Percentiles rank a stretch among this genome's conserved stretches.
Evolutionary conservation across 495 filamentous ascomycete species (phyloP).

Genomic region (Recurvomyces mirabilis): DNA sequence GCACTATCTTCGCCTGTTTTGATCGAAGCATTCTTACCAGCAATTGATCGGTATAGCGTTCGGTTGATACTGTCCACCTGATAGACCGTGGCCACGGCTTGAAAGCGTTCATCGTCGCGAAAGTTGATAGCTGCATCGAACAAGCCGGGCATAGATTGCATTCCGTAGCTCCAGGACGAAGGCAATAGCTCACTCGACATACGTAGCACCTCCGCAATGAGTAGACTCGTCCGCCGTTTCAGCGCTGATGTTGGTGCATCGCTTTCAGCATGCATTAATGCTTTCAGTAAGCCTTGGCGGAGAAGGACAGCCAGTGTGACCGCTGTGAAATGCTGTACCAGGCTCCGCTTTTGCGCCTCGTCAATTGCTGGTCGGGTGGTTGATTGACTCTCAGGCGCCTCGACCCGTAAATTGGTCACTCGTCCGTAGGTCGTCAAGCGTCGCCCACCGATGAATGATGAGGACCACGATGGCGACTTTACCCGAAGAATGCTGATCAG

Average conservation of each 20-base stretch:
- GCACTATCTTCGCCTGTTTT: conserved; percentile 28
- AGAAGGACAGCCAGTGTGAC: conserved; percentile 79
- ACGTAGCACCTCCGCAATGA: conserved; percentile 83
- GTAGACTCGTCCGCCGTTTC: conserved; percentile 76
- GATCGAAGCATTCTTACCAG: conserved; percentile 17
- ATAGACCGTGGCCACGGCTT: conserved; percentile 78
- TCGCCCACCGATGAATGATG: conserved; percentile 84
- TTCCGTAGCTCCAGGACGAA: conserved; percentile 57
- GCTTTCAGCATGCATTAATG: conserved; percentile 53
- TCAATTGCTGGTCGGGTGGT: conserved; percentile 41
- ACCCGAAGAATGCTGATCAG: conserved; percentile 86
- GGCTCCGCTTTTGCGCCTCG: conserved; percentile 59
- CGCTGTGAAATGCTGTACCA: conserved; percentile 87
- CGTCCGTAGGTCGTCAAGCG: conserved; percentile 85
- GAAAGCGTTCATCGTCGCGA: conserved; percentile 56
- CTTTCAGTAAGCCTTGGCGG: conserved; percentile 64
- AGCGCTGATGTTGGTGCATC: conserved; percentile 62
- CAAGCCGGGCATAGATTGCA: conserved; percentile 77
- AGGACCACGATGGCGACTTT: conserved; percentile 92
- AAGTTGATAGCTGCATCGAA: conserved; percentile 65
- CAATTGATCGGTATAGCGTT: conserved; percentile 73
- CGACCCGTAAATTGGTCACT: conserved; percentile 73
- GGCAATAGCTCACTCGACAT: conserved; percentile 78
- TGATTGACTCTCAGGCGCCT: conserved; percentile 38
- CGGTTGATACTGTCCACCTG: conserved; percentile 96